A percentile compares a stretch with the other conserved stretches of the same genome.
These are phyloP conservation scores for Diplodia mutila DNA, from an alignment of 2,329 filamentous ascomycete genomes.

Conservation along the genomic window DNA sequence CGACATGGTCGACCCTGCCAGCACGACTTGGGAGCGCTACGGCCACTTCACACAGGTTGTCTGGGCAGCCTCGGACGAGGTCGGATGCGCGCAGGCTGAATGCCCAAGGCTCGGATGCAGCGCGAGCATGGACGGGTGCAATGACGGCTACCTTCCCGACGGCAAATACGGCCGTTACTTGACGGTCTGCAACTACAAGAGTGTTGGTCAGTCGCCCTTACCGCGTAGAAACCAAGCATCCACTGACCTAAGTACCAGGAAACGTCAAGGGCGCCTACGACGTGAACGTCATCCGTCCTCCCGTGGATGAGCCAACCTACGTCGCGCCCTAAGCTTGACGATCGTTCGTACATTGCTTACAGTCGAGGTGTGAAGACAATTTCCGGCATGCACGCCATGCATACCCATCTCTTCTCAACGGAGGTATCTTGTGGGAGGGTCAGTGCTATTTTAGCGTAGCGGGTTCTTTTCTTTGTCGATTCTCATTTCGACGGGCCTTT, in stretches of 20 bases:
- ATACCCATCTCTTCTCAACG: neutral
- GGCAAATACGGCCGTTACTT: neutral
- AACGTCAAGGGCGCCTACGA: neutral
- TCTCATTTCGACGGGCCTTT: constrained; percentile 2
- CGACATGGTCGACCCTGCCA: neutral
- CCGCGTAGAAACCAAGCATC: neutral
- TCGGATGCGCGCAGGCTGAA: neutral
- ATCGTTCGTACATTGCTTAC: neutral
- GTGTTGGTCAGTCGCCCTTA: neutral
- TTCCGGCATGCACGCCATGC: neutral
- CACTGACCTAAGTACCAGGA: neutral
- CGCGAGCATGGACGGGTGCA: neutral
- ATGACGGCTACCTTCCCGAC: neutral
- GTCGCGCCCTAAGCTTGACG: neutral
- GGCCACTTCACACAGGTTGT: constrained; percentile 16
- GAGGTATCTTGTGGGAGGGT: neutral
- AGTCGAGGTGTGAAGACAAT: neutral
- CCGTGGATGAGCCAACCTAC: neutral
- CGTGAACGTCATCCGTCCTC: neutral
- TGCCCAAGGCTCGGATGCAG: neutral
- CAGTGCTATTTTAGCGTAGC: neutral
- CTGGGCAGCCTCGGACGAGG: neutral
- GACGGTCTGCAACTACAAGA: constrained; percentile 11
- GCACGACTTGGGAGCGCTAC: constrained; percentile 4
- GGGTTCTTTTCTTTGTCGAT: constrained; percentile 7